These are phyloP conservation scores for Euphrasia confusa DNA, from an alignment of 257 asterid genomes.

Conservation along the genomic window DNA sequence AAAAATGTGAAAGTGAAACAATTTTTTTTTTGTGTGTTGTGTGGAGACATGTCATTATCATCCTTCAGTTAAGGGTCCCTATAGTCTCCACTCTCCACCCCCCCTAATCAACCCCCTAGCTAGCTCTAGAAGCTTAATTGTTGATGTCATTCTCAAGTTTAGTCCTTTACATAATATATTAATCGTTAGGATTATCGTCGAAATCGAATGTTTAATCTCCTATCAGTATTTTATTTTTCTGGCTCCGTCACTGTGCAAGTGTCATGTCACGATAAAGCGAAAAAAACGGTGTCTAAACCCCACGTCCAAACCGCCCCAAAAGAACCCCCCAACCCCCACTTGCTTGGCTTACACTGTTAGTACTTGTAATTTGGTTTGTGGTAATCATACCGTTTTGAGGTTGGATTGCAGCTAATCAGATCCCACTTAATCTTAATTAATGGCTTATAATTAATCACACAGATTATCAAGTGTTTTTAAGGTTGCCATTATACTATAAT, in stretches of 20 bases:
- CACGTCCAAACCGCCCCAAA: conserved; percentile 81
- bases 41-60: conserved; percentile 50
- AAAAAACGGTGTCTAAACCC: conserved; percentile 29
- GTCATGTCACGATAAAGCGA: no score
- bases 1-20: conserved; percentile 21
- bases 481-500: no score
- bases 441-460: neutral
- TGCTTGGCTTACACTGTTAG: conserved; percentile 57
- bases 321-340: conserved; percentile 24
- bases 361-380: neutral
- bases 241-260: no score
- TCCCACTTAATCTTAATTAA: conserved; percentile 11
- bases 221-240: no score
- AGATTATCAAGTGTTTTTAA: neutral
- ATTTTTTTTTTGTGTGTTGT: conserved; percentile 22
- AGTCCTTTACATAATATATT: conserved; percentile 15
- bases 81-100: conserved; percentile 1
- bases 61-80: conserved; percentile 37
- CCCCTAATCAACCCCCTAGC: conserved; percentile 26
- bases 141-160: conserved; percentile 58
- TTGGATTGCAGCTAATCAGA: neutral
- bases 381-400: conserved; percentile 25
- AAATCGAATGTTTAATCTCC: no score
- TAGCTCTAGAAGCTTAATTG: conserved; percentile 38
- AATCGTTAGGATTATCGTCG: no score